These are phyloP conservation scores for Hypoxylon sp. DNA, from an alignment of 2,329 filamentous ascomycete species.

Conservation along the genomic window DNA sequence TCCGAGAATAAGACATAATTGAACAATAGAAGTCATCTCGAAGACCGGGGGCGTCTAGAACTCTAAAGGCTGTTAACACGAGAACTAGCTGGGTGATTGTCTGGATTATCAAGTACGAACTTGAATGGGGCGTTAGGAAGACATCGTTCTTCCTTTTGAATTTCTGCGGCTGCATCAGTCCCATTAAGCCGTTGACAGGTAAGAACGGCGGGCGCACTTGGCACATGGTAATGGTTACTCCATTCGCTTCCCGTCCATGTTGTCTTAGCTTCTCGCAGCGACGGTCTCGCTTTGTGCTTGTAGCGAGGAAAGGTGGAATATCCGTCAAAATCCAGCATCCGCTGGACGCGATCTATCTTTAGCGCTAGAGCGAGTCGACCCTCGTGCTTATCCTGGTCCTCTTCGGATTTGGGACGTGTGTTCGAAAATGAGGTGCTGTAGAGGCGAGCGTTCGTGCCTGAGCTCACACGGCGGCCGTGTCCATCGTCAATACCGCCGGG, in stretches of 20 bases:
- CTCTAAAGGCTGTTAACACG: constrained; percentile 63
- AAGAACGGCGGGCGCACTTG: constrained; percentile 38
- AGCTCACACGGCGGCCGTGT: constrained; percentile 73
- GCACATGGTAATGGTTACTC: constrained; percentile 49
- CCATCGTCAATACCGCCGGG: constrained; percentile 73
- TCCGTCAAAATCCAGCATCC: constrained; percentile 71
- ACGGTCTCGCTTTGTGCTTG: constrained; percentile 47
- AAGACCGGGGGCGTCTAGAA: constrained; percentile 89
- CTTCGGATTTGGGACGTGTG: constrained; percentile 60
- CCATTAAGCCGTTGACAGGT: neutral
- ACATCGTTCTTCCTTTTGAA: constrained; percentile 54
- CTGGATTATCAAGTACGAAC: constrained; percentile 60
- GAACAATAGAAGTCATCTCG: constrained; percentile 97
- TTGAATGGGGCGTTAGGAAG: constrained; percentile 83
- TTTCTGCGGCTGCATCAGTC: constrained; percentile 38
- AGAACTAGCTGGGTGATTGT: neutral
- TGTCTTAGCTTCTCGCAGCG: constrained; percentile 51
- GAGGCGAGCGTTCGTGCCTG: constrained; percentile 79
- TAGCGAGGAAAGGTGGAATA: constrained; percentile 50
- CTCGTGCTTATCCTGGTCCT: constrained; percentile 77
- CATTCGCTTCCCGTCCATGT: constrained; percentile 61
- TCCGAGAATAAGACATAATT: constrained; percentile 84
- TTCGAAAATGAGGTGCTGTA: constrained; percentile 66
- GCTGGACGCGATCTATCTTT: constrained; percentile 77
- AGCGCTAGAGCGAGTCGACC: constrained; percentile 83